Conservation (phyloP, 352 stramenopile genomes). For the Globisporangium alternatum region DNA sequence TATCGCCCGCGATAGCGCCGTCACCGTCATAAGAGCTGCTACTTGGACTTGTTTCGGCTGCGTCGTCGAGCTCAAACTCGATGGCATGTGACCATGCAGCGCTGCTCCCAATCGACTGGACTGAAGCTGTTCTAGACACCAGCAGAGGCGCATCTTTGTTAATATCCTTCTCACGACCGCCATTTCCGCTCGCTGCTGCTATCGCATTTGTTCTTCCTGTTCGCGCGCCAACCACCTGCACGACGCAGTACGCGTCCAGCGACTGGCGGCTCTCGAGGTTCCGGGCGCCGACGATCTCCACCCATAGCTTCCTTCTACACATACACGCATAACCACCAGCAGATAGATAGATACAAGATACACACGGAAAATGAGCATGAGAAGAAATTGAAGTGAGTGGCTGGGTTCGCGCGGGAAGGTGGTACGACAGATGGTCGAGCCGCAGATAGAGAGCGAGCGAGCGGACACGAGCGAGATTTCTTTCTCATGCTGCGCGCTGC, state of each 20-base stretch:
- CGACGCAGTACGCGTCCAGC: conserved; percentile 67
- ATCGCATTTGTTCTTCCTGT: not conserved
- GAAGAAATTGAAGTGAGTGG: conserved; percentile 6
- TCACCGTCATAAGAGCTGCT: conserved; percentile 10
- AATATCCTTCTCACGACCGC: not conserved
- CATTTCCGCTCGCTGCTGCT: not conserved
- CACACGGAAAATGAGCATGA: not conserved
- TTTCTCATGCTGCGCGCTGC: not conserved
- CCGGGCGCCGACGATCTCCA: conserved; percentile 66
- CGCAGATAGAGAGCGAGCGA: not conserved
- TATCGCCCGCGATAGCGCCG: not conserved
- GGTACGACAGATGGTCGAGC: not conserved
- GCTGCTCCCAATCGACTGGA: conserved; percentile 22
- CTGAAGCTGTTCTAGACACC: conserved; percentile 16
- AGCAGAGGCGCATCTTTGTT: not conserved
- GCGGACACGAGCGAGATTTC: not conserved
- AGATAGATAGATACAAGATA: not conserved
- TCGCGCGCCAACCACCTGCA: conserved; percentile 29
- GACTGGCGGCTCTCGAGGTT: conserved; percentile 63
- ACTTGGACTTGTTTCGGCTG: conserved; percentile 6
- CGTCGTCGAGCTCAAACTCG: conserved; percentile 26
- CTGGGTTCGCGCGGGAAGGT: not conserved
- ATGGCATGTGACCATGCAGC: conserved; percentile 46
- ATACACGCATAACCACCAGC: not conserved
- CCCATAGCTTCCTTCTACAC: conserved; percentile 42